These are phyloP conservation scores for Neopestalotiopsis clavispora DNA, from an alignment of 2,329 filamentous ascomycete genomes.

Conservation along the genomic window DNA sequence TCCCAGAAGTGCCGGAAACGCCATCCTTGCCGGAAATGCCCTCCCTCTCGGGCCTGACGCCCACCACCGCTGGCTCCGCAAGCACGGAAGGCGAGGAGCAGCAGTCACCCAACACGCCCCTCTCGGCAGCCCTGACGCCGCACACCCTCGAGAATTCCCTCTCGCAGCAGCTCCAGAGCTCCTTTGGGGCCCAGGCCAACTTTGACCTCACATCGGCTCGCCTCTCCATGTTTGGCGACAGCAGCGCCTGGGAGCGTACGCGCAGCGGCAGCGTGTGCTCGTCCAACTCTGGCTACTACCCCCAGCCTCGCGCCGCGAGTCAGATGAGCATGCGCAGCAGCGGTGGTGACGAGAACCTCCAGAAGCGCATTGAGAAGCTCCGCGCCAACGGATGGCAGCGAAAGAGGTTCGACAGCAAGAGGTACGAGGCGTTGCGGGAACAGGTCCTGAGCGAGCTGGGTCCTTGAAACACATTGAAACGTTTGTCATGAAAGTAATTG, in stretches of 20 bases:
- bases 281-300: neutral
- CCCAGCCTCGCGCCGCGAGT: conserved; percentile 17
- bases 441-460: conserved; percentile 55
- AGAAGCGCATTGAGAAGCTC: conserved; percentile 58
- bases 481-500: neutral
- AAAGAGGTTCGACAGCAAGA: conserved; percentile 56
- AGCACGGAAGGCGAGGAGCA: conserved; percentile 8
- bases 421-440: conserved; percentile 59
- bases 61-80: conserved; percentile 4
- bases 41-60: conserved; percentile 16
- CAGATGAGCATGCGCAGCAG: conserved; percentile 17
- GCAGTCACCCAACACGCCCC: neutral
- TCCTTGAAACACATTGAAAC: conserved; percentile 12
- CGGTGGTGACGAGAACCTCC: conserved; percentile 37
- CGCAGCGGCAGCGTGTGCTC: conserved; percentile 10
- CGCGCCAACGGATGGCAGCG: conserved; percentile 60
- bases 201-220: conserved; percentile 6
- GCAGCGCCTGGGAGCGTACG: conserved; percentile 4
- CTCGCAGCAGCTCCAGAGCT: neutral
- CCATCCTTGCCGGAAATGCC: conserved; percentile 20
- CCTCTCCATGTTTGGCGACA: neutral
- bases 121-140: neutral
- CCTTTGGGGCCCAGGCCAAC: neutral
- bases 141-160: neutral
- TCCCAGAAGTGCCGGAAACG: conserved; percentile 24